Evolutionary conservation across 2,329 filamentous ascomycete species (phyloP).

Genomic region (Fusarium pininemorale): DNA sequence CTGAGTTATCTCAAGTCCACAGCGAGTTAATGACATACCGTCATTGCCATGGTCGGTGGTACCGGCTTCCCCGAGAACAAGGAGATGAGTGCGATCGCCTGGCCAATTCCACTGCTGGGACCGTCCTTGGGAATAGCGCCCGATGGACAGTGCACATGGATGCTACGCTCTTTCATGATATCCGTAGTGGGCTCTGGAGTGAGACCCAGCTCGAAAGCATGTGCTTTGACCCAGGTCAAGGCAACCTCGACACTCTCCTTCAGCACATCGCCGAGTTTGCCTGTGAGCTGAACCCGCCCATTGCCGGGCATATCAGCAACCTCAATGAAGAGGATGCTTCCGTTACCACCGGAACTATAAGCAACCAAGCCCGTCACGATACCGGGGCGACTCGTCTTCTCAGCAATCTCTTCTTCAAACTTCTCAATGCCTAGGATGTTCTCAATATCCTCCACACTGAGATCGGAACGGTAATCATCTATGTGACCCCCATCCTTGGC

Average conservation of each 20-base stretch:
- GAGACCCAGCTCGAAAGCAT: slow-evolving; percentile 89
- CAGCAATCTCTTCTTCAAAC: slow-evolving; percentile 95
- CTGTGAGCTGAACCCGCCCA: slow-evolving; percentile 92
- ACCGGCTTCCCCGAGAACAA: slow-evolving; percentile 88
- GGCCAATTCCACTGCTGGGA: slow-evolving; percentile 86
- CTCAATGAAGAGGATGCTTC: slow-evolving; percentile 97
- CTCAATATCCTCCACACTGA: slow-evolving; percentile 85
- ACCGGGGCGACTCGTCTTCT: slow-evolving; percentile 83
- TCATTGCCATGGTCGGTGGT: slow-evolving; percentile 95
- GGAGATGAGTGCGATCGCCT: slow-evolving; percentile 91
- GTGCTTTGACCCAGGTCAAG: slow-evolving; percentile 95
- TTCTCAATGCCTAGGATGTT: slow-evolving; percentile 90
- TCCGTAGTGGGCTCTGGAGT: slow-evolving; percentile 84
- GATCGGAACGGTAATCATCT: slow-evolving; percentile 75
- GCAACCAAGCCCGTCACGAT: slow-evolving; percentile 97
- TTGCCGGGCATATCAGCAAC: slow-evolving; percentile 96
- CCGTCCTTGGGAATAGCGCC: slow-evolving; percentile 97
- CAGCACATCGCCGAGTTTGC: slow-evolving; percentile 94
- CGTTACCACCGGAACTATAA: slow-evolving; percentile 91
- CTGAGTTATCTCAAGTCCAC: slow-evolving; percentile 17
- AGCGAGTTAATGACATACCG: slow-evolving; percentile 59
- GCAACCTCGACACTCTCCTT: slow-evolving; percentile 98
- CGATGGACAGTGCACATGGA: slow-evolving; percentile 95
- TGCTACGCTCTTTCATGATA: slow-evolving; percentile 93
- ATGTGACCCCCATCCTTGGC: slow-evolving; percentile 78